Evolutionary conservation across 23 red algal species (phyloP).

Genomic region (Gracilaria domingensis): DNA sequence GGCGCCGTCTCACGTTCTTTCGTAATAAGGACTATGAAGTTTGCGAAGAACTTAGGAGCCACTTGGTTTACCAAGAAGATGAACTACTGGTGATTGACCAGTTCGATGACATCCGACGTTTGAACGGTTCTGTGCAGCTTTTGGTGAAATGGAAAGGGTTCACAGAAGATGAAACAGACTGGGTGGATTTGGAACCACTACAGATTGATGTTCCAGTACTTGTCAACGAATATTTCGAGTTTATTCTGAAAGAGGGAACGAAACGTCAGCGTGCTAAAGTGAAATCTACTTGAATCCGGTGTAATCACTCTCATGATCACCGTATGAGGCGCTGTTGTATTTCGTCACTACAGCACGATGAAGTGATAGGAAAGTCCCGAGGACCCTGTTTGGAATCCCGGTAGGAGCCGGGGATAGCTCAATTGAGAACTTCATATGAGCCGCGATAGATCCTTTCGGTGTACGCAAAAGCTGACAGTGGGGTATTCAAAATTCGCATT

Average conservation of each 20-base stretch:
- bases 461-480: too few relatives aligned
- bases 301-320: background rate
- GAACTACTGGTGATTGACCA: conserved; percentile 17
- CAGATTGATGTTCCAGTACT: background rate
- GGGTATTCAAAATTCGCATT: too few relatives aligned
- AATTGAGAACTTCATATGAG: too few relatives aligned
- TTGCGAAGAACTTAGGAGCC: background rate
- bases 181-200: background rate
- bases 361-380: too few relatives aligned
- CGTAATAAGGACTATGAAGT: background rate
- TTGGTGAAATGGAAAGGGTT: conserved; percentile 34
- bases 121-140: background rate
- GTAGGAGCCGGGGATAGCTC: too few relatives aligned
- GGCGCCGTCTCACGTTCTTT: background rate
- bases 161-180: background rate
- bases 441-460: too few relatives aligned
- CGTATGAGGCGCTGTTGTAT: background rate
- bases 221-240: background rate
- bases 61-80: background rate
- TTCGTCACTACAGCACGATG: background rate
- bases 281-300: background rate
- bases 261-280: background rate
- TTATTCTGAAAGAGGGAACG: background rate
- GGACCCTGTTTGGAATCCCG: too few relatives aligned
- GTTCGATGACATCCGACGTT: background rate